phyloP scores from a whole-genome alignment of 805 yeast genomes.

The Cyberlindnera bimundalis region DNA sequence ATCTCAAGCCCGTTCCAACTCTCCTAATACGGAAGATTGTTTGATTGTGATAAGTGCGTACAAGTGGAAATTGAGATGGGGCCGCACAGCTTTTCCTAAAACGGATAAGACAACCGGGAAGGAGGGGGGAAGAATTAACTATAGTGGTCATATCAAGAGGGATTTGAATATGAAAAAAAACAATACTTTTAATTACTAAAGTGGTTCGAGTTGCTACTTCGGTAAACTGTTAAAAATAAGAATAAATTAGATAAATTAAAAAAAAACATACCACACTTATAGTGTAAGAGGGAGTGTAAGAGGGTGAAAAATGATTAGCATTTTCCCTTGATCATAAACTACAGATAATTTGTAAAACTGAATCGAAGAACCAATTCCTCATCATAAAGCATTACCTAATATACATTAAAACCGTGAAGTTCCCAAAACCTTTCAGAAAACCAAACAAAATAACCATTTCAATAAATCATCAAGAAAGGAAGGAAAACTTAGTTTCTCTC shows the following conservation, averaged over 20 bases:
- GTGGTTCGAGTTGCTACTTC: background rate
- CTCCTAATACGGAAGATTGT: constrained; percentile 6
- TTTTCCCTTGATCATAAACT: no score
- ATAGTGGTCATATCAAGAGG: background rate
- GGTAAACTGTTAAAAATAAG: no score
- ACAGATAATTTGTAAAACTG: constrained; percentile 4
- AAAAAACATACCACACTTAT: no score
- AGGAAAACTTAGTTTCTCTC: constrained; percentile 67
- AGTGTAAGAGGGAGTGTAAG: no score
- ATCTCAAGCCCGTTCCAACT: constrained; percentile 10
- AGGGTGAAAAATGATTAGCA: no score
- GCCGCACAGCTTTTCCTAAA: constrained; percentile 6
- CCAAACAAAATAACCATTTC: constrained; percentile 12
- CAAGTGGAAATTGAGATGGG: background rate
- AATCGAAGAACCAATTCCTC: constrained; percentile 7
- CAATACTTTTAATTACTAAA: no score
- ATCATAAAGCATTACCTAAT: constrained; percentile 21
- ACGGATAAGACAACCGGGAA: constrained; percentile 4
- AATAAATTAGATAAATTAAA: no score
- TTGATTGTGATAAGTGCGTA: constrained; percentile 1
- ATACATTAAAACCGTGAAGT: constrained; percentile 18
- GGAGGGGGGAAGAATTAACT: background rate
- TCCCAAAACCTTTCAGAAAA: constrained; percentile 15
- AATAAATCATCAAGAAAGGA: constrained; percentile 9
- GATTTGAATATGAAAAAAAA: no score